phyloP scores from a whole-genome alignment of 805 yeast genomes.

The Dipodascus albidus region DNA sequence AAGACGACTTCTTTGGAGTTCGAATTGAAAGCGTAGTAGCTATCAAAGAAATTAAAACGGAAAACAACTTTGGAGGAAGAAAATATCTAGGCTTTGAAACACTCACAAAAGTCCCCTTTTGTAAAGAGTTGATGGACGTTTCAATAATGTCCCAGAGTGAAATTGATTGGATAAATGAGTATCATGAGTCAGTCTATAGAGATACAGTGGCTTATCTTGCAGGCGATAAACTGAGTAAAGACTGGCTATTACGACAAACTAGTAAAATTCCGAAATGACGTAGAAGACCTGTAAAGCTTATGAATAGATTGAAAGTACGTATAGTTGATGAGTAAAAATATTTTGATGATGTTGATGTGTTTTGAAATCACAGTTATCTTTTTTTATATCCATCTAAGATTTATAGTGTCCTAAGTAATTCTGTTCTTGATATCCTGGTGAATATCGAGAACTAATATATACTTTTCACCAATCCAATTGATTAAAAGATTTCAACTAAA shows the following conservation, averaged over 20 bases:
- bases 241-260: slow-evolving; percentile 67
- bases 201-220: slow-evolving; percentile 40
- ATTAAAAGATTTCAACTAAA: too few species aligned
- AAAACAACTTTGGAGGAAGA: slow-evolving; percentile 40
- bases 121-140: slow-evolving; percentile 59
- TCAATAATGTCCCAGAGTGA: slow-evolving; percentile 49
- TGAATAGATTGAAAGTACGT: background rate
- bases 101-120: slow-evolving; percentile 74
- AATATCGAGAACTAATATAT: too few species aligned
- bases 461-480: too few species aligned
- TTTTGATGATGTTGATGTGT: too few species aligned
- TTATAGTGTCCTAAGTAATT: too few species aligned
- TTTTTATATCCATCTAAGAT: too few species aligned
- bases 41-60: slow-evolving; percentile 33
- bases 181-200: slow-evolving; percentile 48
- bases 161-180: slow-evolving; percentile 53
- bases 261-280: background rate
- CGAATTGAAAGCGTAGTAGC: slow-evolving; percentile 79
- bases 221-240: slow-evolving; percentile 46
- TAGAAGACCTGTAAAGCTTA: too few species aligned
- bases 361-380: too few species aligned
- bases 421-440: too few species aligned
- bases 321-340: too few species aligned
- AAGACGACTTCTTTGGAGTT: slow-evolving; percentile 82
- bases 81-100: slow-evolving; percentile 66